A percentile compares a stretch with the other conserved stretches of the same genome.
Conservation (phyloP, 1,284 basidiomycete species). For the Irpex sp. region DNA sequence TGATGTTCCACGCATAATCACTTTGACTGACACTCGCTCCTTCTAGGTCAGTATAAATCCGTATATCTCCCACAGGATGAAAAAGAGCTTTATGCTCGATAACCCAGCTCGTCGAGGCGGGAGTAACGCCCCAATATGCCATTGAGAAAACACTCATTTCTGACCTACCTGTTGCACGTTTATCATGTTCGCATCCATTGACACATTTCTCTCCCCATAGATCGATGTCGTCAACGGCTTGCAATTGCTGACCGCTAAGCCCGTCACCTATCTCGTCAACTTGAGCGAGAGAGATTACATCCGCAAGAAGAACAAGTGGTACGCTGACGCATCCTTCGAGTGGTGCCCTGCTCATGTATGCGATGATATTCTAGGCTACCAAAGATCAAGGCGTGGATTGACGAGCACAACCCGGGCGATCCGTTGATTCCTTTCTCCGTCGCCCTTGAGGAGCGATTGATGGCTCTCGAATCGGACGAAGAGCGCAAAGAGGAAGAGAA, state of each 20-base stretch:
- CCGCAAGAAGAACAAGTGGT: conserved; percentile 99
- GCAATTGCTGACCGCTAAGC: conserved; percentile 92
- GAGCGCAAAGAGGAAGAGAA: conserved; percentile 79
- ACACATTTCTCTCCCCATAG: conserved; percentile 38
- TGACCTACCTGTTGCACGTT: conserved; percentile 29
- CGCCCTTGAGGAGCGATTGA: conserved; percentile 90
- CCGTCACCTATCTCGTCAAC: conserved; percentile 98
- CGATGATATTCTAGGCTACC: conserved; percentile 58
- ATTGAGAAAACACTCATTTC: conserved; percentile 55
- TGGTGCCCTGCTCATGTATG: neutral
- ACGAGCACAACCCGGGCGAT: conserved; percentile 95
- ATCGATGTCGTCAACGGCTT: conserved; percentile 95
- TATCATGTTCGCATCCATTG: conserved; percentile 5
- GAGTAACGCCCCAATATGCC: conserved; percentile 55
- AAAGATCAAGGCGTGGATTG: conserved; percentile 99
- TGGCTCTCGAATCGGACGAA: conserved; percentile 56
- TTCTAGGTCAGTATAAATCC: neutral
- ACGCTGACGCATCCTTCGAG: conserved; percentile 11
- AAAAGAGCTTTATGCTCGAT: conserved; percentile 61
- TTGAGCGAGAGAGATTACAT: conserved; percentile 94
- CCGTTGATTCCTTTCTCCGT: conserved; percentile 97
- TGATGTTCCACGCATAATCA: conserved; percentile 16
- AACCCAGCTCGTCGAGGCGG: conserved; percentile 55
- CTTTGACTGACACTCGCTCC: conserved; percentile 6
- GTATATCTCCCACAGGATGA: conserved; percentile 41